Evolutionary conservation across 495 filamentous ascomycete species (phyloP), one percentile per base, ranked within the genome.

Genomic region (Aspergillus incahuasiensis): DNA sequence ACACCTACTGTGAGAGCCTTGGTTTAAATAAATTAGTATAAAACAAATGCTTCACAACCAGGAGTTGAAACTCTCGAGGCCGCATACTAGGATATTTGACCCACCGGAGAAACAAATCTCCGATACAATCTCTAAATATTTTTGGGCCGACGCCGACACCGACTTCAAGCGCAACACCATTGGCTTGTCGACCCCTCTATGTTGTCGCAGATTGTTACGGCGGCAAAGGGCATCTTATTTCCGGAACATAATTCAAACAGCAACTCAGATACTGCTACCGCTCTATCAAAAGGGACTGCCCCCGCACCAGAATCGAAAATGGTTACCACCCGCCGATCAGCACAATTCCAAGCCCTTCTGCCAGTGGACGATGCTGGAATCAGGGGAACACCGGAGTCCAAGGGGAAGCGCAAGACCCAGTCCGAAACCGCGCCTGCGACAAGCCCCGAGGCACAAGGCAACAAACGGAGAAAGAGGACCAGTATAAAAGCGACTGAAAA

Each of bases 191-290:
- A 45, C 34, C 7, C 48, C 62, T 70, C 65, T 74, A 76, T 77
- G 74, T 73, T 77, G 54, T 65, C 73, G 32, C 65, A 76, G 21
- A n/a, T 77, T 50, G 66, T 76, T 52, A 77, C 69, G 40, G 70
- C 69, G 35, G 74, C 74, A 55, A 77, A 74, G 62, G 73, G 73
- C 61, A 56, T 77, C 53, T 73, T 76, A 49, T 58, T 63, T 59
- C 64, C 46, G 35, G 38, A 65, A 62, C 56, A 64, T 15, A 60
- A 72, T 38, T 62, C 63, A 43, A 56, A 60, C 46, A 52, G 56
- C 49, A 56, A 62, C 53, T 54, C 58, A 40, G 59, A 52, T 51
- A 54, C 52, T 43, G 41, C 55, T 45, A 40, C 58, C 54, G 60
- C 59, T 48, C 56, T 52, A 42, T 48, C 59, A 48, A 56, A 55